Evolutionary conservation across 768 basidiomycete species (phyloP), one percentile per base, ranked within the genome.

Genomic region (Lactarius sp.): DNA sequence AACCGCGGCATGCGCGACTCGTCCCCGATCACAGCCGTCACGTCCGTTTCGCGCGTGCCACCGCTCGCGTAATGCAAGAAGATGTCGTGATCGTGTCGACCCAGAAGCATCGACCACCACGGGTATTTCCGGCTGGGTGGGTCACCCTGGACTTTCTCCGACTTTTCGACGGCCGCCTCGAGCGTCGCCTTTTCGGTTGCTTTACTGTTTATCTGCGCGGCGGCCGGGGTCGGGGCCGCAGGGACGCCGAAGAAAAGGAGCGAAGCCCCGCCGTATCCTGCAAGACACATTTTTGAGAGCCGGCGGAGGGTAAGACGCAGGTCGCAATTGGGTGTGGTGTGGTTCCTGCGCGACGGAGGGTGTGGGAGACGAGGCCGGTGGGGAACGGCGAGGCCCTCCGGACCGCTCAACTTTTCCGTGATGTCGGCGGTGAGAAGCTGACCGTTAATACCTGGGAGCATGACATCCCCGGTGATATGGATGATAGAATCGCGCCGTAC

Each of bases 61-160:
- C 70, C 64, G 22, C 64, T 66, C 5, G 75, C 82, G 60, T 85
- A 88, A 34, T 81, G 79, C 72, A 90, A 83, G 70, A 93, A 90
- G 37, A 93, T 92, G 69, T 92, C 89, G 67, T 85, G 82, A 70
- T 93, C 92, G 66, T 92, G 89, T 68, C 83, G 85, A 6, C 91
- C 92, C 39, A 90, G 75, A 6, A 93, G 73, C 20, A 92, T 81
- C 68, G 90, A 83, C 90, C 91, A 93, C 90, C 90, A 92, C 0
- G 88, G 88, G 69, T 86, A 90, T 12, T 55, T 3, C 61, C 31
- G 52, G 64, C 18, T 20, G 61, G 59, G 44, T 47, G 53, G 36
- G 27, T 52, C 44, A 33, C 53, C 22, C 42, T 20, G 65, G 54
- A 13, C 22, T 2, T 81, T 82, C 71, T 91, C 88, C 0, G 88